A percentile compares a stretch with the other conserved stretches of the same genome.
phyloP scores from a whole-genome alignment of 805 yeast species.

The Myxozyma melibiosi region DNA sequence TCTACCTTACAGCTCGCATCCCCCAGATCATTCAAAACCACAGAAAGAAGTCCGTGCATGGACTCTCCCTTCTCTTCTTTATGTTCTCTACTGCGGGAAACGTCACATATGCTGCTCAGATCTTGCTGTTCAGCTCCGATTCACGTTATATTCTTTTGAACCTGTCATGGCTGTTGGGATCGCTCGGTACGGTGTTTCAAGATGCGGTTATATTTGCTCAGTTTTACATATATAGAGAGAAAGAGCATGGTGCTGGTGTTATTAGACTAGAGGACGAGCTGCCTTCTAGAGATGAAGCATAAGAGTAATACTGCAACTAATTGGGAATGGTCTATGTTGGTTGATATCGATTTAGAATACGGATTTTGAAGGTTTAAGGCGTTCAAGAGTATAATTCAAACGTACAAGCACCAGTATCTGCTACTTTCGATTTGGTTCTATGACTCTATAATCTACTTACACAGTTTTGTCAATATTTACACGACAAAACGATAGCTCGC shows the following conservation, averaged over 20 bases:
- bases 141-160: slow-evolving; percentile 60
- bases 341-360: too few species aligned
- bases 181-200: slow-evolving; percentile 74
- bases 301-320: too few species aligned
- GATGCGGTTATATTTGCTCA: slow-evolving; percentile 67
- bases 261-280: not conserved
- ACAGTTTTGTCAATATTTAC: too few species aligned
- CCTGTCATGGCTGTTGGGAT: slow-evolving; percentile 76
- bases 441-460: too few species aligned
- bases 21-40: slow-evolving; percentile 89
- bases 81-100: slow-evolving; percentile 74
- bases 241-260: slow-evolving; percentile 1
- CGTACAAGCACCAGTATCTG: too few species aligned
- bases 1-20: slow-evolving; percentile 71
- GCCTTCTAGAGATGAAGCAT: not conserved
- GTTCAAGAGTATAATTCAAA: too few species aligned
- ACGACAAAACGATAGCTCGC: too few species aligned
- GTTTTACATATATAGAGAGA: slow-evolving; percentile 60
- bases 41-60: slow-evolving; percentile 75
- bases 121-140: slow-evolving; percentile 66
- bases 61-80: slow-evolving; percentile 81
- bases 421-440: too few species aligned
- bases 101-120: slow-evolving; percentile 73
- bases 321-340: too few species aligned
- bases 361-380: too few species aligned